phyloP scores from a whole-genome alignment of 306 rosid genomes.

The Cicer yamashitae region DNA sequence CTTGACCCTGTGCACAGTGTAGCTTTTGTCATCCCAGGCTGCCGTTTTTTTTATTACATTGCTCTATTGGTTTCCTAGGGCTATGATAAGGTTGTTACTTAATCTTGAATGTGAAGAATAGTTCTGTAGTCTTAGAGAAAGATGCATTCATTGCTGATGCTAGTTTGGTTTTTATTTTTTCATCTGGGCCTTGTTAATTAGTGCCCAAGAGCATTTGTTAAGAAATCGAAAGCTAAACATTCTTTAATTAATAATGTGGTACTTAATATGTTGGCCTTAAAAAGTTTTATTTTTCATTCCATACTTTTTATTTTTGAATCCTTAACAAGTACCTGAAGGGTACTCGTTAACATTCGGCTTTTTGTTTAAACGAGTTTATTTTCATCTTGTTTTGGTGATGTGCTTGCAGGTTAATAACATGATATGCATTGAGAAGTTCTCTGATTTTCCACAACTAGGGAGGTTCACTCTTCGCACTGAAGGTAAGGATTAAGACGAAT shows the following conservation, averaged over 20 bases:
- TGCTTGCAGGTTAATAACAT: slow-evolving; percentile 65
- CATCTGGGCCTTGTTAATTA: background rate
- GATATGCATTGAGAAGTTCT: slow-evolving; percentile 83
- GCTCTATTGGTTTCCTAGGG: background rate
- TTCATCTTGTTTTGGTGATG: slow-evolving; percentile 26
- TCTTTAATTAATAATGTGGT: background rate
- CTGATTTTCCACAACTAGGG: slow-evolving; percentile 89
- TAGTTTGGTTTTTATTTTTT: background rate
- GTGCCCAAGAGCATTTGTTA: background rate
- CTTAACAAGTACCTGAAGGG: background rate
- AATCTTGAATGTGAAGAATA: background rate
- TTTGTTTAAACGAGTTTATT: background rate
- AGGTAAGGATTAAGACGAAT: slow-evolving; percentile 56
- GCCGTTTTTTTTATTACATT: background rate
- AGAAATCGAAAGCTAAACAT: background rate
- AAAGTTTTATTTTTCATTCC: background rate
- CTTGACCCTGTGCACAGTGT: background rate
- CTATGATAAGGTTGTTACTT: background rate
- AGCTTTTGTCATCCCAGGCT: background rate
- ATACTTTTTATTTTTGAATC: background rate
- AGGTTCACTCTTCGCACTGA: slow-evolving; percentile 98
- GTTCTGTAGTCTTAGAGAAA: background rate
- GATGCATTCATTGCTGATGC: background rate
- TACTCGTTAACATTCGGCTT: background rate
- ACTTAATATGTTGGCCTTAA: slow-evolving; percentile 6